Conservation (phyloP, 164 flowering plant genomes). For the Vitis riparia region DNA sequence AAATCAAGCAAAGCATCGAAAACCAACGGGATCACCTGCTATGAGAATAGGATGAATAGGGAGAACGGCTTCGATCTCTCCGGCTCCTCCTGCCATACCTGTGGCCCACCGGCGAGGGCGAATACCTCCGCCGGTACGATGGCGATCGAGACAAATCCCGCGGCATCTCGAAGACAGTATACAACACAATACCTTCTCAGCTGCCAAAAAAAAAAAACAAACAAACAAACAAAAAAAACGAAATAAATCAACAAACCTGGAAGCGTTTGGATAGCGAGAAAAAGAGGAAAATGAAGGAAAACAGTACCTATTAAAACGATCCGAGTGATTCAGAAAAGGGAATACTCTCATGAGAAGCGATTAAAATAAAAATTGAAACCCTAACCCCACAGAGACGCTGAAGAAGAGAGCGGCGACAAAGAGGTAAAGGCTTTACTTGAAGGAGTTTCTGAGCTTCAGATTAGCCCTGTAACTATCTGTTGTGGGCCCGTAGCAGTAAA, state of each 20-base stretch:
- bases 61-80: slow-evolving; percentile 71
- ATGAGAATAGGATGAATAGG: slow-evolving; percentile 41
- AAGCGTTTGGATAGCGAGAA: no score
- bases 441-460: no score
- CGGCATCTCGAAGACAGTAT: slow-evolving; percentile 33
- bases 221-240: not conserved
- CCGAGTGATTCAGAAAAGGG: no score
- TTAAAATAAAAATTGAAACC: no score
- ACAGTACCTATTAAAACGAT: no score
- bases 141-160: slow-evolving; percentile 59
- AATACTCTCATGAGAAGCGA: no score
- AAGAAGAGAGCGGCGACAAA: no score
- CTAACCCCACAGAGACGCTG: no score
- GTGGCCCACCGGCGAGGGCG: slow-evolving; percentile 55
- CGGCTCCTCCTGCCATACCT: slow-evolving; percentile 64
- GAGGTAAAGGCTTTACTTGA: no score
- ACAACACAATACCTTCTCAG: slow-evolving; percentile 3
- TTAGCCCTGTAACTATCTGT: no score
- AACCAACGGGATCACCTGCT: slow-evolving; percentile 77
- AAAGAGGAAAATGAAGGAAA: no score
- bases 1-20: slow-evolving; percentile 1
- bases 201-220: not conserved
- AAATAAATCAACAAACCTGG: not conserved
- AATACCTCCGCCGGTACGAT: slow-evolving; percentile 52
- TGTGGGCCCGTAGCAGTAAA: no score